These are phyloP conservation scores for Cladosporium halotolerans DNA, from an alignment of 2,329 filamentous ascomycete genomes.

Conservation along the genomic window DNA sequence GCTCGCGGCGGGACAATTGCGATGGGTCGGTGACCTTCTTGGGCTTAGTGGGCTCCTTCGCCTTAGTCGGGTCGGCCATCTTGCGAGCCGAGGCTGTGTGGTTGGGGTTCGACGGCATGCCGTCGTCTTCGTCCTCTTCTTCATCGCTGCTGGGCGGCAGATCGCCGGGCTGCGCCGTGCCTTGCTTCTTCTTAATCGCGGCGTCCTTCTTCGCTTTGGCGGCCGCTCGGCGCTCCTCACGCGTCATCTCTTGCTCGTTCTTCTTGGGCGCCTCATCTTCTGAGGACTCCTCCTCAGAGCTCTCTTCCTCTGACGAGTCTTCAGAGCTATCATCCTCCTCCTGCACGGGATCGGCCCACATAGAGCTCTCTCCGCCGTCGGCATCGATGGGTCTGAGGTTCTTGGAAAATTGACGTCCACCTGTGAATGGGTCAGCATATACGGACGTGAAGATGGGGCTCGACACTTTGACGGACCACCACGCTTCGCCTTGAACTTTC, in stretches of 20 bases:
- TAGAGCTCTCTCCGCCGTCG: constrained; percentile 81
- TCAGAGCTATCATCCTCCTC: constrained; percentile 51
- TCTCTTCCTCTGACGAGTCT: constrained; percentile 41
- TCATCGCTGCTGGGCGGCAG: constrained; percentile 64
- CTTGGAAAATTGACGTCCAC: constrained; percentile 91
- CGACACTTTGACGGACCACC: constrained; percentile 58
- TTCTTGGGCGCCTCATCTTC: constrained; percentile 35
- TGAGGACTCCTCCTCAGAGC: constrained; percentile 40
- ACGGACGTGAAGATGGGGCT: not conserved
- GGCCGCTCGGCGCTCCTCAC: constrained; percentile 79
- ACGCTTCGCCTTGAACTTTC: constrained; percentile 91
- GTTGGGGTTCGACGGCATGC: constrained; percentile 85
- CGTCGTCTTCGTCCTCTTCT: constrained; percentile 51
- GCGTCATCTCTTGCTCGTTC: constrained; percentile 54
- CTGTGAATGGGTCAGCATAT: constrained; percentile 40
- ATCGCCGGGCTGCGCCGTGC: constrained; percentile 74
- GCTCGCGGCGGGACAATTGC: constrained; percentile 61
- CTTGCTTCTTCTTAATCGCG: constrained; percentile 68
- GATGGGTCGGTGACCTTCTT: constrained; percentile 47
- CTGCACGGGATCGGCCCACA: constrained; percentile 64
- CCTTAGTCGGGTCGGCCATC: constrained; percentile 53
- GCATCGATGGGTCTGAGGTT: constrained; percentile 82
- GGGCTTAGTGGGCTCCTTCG: constrained; percentile 52
- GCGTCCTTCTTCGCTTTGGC: constrained; percentile 90
- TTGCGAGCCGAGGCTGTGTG: constrained; percentile 63